Base-by-base conservation (phyloP, 2,329 filamentous ascomycete genomes). In the Fusarium kyushuense region DNA sequence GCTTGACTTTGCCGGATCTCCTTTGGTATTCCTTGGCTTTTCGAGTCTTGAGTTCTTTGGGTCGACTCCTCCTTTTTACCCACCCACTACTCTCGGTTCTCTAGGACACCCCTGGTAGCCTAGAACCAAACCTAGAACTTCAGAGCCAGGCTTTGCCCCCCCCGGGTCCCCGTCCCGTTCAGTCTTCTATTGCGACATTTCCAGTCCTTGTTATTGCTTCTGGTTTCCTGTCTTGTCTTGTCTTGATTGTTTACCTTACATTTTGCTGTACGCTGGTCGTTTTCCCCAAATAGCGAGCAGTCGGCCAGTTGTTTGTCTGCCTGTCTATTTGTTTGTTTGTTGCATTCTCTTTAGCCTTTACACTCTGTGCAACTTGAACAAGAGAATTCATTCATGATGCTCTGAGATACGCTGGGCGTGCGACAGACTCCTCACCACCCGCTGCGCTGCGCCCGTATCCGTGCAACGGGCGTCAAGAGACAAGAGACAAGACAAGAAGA, bases 321-420 rank as follows among this genome's bases (percentile, higher is more conserved):
- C n/a, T 61, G 33, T 30, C 47, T 62, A 58, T 54, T 14, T 58
- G 30, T 46, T 25, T 43, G 41, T 29, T 54, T 58, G 56, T 36
- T 51, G 54, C 25, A 27, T 61, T 16, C 35, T 58, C 33, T 41
- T 43, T 56, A 61, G 38, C 58, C 25, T 38, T 55, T 19, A 25
- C 56, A 58, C 45, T 46, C 57, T 63, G 69, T 73, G 54, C 67
- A 68, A 70, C 66, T 49, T 48, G 65, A 62, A 63, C 32, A 54
- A 27, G 27, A 27, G 60, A 63, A 68, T 57, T 52, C 61, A 61
- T 67, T 56, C 70, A 70, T 73, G 73, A 71, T 73, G 70, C 67
- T 75, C 58, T 75, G 65, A 74, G 70, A 73, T 60, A 67, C 63
- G 72, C 68, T 69, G 72, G 67, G 70, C 69, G 70, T 72, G 72